Evolutionary conservation across 495 filamentous ascomycete species (phyloP).

Genomic region (Hypoxylon fragiforme): DNA sequence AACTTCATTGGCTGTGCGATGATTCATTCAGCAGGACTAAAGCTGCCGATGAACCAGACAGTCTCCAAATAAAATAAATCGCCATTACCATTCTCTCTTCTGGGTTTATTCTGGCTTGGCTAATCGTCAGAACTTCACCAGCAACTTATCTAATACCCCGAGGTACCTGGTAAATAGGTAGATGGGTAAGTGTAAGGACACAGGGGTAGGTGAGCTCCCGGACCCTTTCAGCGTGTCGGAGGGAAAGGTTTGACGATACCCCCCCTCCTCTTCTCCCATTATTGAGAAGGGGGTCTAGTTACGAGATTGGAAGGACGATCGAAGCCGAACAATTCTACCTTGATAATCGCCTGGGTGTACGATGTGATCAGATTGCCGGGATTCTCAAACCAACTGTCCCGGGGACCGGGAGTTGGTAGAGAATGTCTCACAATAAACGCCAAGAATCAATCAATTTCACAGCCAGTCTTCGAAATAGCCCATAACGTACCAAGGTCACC

Average conservation of each 20-base stretch:
- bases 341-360: constrained; percentile 19
- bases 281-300: background rate
- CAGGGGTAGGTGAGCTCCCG: constrained; percentile 1
- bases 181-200: no score
- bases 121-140: background rate
- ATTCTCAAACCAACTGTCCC: constrained; percentile 13
- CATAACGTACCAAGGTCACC: constrained; percentile 9
- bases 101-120: background rate
- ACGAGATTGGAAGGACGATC: constrained; percentile 26
- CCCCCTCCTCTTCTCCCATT: no score
- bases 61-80: background rate
- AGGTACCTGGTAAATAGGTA: no score
- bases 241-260: constrained; percentile 1
- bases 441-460: constrained; percentile 30
- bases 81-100: no score
- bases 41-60: background rate
- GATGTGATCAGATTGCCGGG: constrained; percentile 21
- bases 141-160: no score
- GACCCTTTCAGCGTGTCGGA: background rate
- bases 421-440: constrained; percentile 19
- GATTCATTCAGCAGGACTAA: background rate
- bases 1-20: constrained; percentile 2
- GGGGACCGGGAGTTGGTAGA: constrained; percentile 14
- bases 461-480: constrained; percentile 1
- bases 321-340: constrained; percentile 24